A percentile compares a stretch with the other conserved stretches of the same genome.
These are phyloP conservation scores for Tieghemiomyces parasiticus DNA, from an alignment of 192 early-diverging fungal genomes.

Conservation along the genomic window DNA sequence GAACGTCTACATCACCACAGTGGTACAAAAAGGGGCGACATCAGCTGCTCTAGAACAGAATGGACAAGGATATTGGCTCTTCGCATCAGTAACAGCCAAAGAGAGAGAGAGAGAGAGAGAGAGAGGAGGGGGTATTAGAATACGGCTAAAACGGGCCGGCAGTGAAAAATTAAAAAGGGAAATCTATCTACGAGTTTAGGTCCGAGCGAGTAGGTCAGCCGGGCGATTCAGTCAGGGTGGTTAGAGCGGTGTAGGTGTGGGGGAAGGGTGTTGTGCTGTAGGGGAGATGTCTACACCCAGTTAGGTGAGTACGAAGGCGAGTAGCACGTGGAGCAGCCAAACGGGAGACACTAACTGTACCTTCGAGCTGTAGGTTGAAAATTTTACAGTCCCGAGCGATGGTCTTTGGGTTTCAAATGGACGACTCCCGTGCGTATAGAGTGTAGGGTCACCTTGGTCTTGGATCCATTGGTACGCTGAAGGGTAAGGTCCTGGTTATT, in stretches of 20 bases:
- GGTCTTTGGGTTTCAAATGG: neutral
- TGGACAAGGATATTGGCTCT: no score
- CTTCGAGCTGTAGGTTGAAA: neutral
- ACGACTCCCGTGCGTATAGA: neutral
- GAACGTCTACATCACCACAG: no score
- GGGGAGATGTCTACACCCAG: neutral
- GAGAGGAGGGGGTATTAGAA: no score
- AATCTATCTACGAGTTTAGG: no score
- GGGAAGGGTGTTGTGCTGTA: neutral
- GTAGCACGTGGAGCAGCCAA: neutral
- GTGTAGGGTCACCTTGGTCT: slow-evolving; percentile 1
- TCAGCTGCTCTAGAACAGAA: no score
- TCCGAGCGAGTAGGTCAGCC: no score
- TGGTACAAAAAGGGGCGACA: no score
- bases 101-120: no score
- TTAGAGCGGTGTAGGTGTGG: neutral
- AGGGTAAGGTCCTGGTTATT: neutral
- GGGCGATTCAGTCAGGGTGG: neutral
- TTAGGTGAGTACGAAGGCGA: neutral
- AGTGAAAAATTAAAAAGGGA: no score
- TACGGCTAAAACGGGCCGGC: no score
- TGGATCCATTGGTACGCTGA: neutral
- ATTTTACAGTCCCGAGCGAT: neutral
- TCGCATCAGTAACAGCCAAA: no score
- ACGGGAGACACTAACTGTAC: neutral